Evolutionary conservation across 352 stramenopile genomes (phyloP), one percentile per base, ranked within the genome.

Genomic region (Elongisporangium undulatum): DNA sequence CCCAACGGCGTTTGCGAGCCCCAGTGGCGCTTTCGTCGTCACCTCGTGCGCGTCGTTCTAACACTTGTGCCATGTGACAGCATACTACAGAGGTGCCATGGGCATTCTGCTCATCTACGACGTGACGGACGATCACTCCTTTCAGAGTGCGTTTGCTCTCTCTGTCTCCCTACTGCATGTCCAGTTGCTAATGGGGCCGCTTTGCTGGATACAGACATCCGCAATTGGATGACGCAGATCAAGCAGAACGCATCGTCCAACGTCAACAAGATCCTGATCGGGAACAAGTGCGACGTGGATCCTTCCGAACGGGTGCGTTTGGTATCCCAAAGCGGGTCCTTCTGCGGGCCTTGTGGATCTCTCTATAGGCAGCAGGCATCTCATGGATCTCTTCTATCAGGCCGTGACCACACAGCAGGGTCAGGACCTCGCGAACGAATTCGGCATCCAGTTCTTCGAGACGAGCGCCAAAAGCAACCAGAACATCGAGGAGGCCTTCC

Each of bases 221-320:
- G 86, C 63, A 95, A 95, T 62, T 95, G 86, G 86, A 95, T 95
- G 86, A 92, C 84, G 58, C 86, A 95, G 72, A 95, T 95, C 70
- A 78, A 96, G 72, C 96, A 99, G 76, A 98, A 99, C 69, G 98
- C 97, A 24, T 98, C 98, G 61, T 96, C 97, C 66, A 99, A 99
- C 80, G 95, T 99, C 22, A 98, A 99, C 82, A 99, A 99, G 78
- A 96, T 99, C 45, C 82, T 99, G 9, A 96, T 99, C 23, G 98
- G 97, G 53, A 99, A 99, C 89, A 99, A 99, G 78, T 98, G 91
- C 63, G 98, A 99, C 79, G 87, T 99, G 19, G 87, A 98, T 63
- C 74, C 81, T n/a, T 96, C 92, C 10, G 90, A 99, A 66, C 92
- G 97, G 68, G 94, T 98, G 62, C 58, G 83, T 72, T 49, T n/a